A percentile compares a stretch with the other conserved stretches of the same genome.
Conservation (phyloP, 495 filamentous ascomycete species). For the Xylaria intraflava region DNA sequence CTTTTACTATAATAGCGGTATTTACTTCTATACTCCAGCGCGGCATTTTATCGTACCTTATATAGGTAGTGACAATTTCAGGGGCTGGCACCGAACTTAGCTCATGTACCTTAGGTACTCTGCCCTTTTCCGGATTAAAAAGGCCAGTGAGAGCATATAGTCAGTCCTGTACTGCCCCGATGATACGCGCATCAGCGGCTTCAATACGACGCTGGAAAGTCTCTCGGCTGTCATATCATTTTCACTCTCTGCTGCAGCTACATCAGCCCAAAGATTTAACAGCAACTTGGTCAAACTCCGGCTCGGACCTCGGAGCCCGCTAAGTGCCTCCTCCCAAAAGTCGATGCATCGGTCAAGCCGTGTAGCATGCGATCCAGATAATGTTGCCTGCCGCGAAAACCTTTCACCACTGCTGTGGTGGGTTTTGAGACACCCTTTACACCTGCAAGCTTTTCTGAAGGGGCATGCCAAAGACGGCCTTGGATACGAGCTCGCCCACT, state of each 20-base stretch:
- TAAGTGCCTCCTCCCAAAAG: conserved; percentile 43
- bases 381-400: conserved; percentile 31
- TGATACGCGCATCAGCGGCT: conserved; percentile 34
- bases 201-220: conserved; percentile 33
- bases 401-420: conserved; percentile 27
- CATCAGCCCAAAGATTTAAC: conserved; percentile 39
- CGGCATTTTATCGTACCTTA: too few species aligned
- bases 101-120: conserved; percentile 33
- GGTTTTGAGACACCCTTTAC: conserved; percentile 33
- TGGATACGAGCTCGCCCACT: conserved; percentile 8
- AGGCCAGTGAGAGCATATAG: conserved; percentile 37
- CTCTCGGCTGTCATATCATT: conserved; percentile 44
- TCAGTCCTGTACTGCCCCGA: conserved; percentile 29
- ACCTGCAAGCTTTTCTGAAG: conserved; percentile 31
- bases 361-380: conserved; percentile 23
- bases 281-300: conserved; percentile 38
- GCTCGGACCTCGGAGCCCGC: conserved; percentile 31
- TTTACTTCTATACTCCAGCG: too few species aligned
- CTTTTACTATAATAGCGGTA: too few species aligned
- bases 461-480: conserved; percentile 33
- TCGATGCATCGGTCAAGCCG: conserved; percentile 39
- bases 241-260: conserved; percentile 25
- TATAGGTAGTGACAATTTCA: too few species aligned
- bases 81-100: too few species aligned
- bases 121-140: conserved; percentile 39